Evolutionary conservation across 225 moss, liverwort and hornwort genomes (phyloP), one percentile per base, ranked within the genome.

Genomic region (Marchantia paleacea): DNA sequence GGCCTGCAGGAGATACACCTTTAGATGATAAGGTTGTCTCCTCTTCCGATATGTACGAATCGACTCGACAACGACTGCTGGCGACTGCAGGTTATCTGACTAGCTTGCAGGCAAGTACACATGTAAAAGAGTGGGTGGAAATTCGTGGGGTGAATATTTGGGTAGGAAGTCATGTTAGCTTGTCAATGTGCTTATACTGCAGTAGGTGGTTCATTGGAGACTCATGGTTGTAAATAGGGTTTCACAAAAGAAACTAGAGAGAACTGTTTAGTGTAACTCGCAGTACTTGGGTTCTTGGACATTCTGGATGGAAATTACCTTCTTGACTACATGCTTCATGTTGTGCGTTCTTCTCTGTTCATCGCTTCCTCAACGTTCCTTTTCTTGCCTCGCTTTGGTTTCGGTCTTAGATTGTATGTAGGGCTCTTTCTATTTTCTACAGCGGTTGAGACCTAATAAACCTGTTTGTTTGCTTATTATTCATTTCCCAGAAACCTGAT

Each of bases 81-180:
- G 91, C 91, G 49, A 96, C 93, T 69, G 93, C 95, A 83, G 95
- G 95, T 78, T 96, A 96, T 85, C 86, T 96, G 66, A 91, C 89
- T 85, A 85, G 81, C 84, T 87, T 96, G 69, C 95, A 96, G 95
- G 95, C 92, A 64, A 84, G 83, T 78, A 79, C 25, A 73, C 25
- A n/a, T n/a, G 39, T 39, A 39, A 39, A n/a, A 39, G 39, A 39
- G 39, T 39, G 1, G 19, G 22, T 10, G n/a, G n/a, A n/a, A n/a
- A n/a, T n/a, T n/a, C n/a, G n/a, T n/a, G 57, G 19, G 39, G 3
- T 39, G 39, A 39, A 39, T 39, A 73, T 55, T 60, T 60, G 12
- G 57, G 14, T 58, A 58, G 75, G 55, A 75, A 15, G 19, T 49
- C 10, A 7, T 49, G 3, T 29, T 68, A n/a, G 15, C 68, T 39